phyloP scores from a whole-genome alignment of 176 grass and related monocot genomes.

The Typha latifolia region DNA sequence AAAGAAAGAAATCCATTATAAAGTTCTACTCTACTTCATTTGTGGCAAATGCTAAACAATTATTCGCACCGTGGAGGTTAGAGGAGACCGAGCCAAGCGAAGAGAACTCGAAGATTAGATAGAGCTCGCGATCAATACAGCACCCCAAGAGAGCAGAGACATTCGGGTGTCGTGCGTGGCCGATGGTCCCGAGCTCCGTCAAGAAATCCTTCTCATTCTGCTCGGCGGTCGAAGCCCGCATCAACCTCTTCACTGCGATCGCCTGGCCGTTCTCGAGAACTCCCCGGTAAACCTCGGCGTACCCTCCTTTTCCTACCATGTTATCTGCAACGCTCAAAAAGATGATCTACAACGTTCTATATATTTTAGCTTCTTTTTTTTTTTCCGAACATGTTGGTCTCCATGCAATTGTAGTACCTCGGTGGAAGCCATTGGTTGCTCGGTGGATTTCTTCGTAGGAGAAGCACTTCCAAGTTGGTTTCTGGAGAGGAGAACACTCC shows the following conservation, averaged over 20 bases:
- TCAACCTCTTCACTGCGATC: slow-evolving; percentile 68
- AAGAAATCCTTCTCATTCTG: slow-evolving; percentile 89
- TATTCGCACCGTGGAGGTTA: slow-evolving; percentile 54
- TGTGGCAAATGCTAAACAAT: no score
- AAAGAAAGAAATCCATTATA: no score
- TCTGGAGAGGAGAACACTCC: slow-evolving; percentile 13
- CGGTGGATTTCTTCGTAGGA: slow-evolving; percentile 53
- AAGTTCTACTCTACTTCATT: no score
- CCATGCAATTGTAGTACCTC: background rate
- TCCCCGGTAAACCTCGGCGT: slow-evolving; percentile 86
- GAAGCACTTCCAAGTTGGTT: slow-evolving; percentile 59
- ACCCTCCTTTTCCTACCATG: slow-evolving; percentile 71
- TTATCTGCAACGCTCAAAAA: slow-evolving; percentile 29
- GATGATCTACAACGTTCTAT: no score
- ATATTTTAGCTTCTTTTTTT: no score
- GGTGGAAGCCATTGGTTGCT: slow-evolving; percentile 48
- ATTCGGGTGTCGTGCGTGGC: slow-evolving; percentile 78
- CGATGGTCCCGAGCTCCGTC: slow-evolving; percentile 80
- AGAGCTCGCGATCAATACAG: slow-evolving; percentile 73
- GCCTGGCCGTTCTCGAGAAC: slow-evolving; percentile 41
- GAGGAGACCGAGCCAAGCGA: slow-evolving; percentile 76
- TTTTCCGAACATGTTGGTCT: no score
- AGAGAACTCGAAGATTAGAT: slow-evolving; percentile 84
- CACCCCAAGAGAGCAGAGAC: slow-evolving; percentile 68
- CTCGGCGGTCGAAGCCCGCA: slow-evolving; percentile 44